A percentile compares a stretch with the other conserved stretches of the same genome.
These are phyloP conservation scores for Phytophthora podocarpi DNA, from an alignment of 352 stramenopile species.

Conservation along the genomic window DNA sequence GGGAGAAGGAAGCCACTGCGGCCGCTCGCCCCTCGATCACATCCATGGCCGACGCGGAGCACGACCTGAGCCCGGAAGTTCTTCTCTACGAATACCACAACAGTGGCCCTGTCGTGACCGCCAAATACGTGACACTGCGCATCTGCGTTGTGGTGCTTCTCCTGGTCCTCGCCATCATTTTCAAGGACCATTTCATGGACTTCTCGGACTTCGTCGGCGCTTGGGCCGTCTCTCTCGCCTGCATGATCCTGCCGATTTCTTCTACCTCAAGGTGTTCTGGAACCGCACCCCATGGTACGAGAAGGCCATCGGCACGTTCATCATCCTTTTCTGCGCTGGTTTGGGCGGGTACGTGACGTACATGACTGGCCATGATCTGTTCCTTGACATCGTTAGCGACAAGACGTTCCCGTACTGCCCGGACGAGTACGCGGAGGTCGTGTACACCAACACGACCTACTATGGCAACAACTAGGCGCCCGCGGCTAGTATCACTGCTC, in stretches of 20 bases:
- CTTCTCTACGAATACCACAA: constrained; percentile 39
- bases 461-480: constrained; percentile 42
- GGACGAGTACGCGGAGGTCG: constrained; percentile 39
- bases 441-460: constrained; percentile 53
- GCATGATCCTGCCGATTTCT: constrained; percentile 71
- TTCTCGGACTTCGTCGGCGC: constrained; percentile 67
- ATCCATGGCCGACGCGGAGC: constrained; percentile 37
- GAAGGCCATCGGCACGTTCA: constrained; percentile 31
- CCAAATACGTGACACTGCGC: constrained; percentile 44
- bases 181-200: constrained; percentile 66
- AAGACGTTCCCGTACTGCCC: constrained; percentile 60
- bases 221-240: constrained; percentile 55
- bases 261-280: constrained; percentile 72
- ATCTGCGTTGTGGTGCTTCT: constrained; percentile 46
- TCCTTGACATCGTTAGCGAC: constrained; percentile 32
- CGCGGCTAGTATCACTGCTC: constrained; percentile 18
- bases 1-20: constrained; percentile 17
- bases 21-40: constrained; percentile 26
- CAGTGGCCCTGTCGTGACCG: constrained; percentile 33
- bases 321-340: constrained; percentile 35
- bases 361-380: constrained; percentile 37
- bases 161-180: constrained; percentile 47
- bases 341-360: constrained; percentile 51
- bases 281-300: constrained; percentile 40
- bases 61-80: constrained; percentile 32